phyloP scores from a whole-genome alignment of 1,139 yeast species.

The Citeromyces siamensis region DNA sequence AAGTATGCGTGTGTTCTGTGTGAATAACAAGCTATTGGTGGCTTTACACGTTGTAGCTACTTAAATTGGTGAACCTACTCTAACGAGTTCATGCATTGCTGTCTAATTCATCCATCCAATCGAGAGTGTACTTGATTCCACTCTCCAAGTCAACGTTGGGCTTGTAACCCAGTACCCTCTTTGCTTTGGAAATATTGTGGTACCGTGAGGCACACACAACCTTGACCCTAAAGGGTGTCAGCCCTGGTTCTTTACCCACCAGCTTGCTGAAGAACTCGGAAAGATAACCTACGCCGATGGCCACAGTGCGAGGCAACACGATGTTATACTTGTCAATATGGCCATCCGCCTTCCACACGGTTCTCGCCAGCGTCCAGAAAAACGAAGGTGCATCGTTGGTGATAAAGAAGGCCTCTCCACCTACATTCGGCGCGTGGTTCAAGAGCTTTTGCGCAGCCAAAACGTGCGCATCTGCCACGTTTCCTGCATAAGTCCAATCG shows the following conservation, averaged over 20 bases:
- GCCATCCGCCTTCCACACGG: constrained; percentile 96
- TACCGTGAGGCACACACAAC: constrained; percentile 93
- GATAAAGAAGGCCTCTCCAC: constrained; percentile 82
- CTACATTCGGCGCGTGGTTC: constrained; percentile 29
- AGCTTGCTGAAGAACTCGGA: constrained; percentile 63
- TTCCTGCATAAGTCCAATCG: constrained; percentile 99
- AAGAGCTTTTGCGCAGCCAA: constrained; percentile 75
- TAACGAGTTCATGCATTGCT: background rate
- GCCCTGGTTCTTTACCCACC: constrained; percentile 78
- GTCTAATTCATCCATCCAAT: constrained; percentile 72
- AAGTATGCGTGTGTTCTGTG: constrained; percentile 18
- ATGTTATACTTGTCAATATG: constrained; percentile 59
- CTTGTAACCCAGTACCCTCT: constrained; percentile 57
- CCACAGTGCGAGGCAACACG: constrained; percentile 60
- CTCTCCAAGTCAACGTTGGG: constrained; percentile 76
- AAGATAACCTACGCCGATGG: constrained; percentile 68
- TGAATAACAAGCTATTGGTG: constrained; percentile 13
- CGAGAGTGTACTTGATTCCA: constrained; percentile 71
- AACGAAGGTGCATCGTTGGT: constrained; percentile 94
- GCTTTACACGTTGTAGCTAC: background rate
- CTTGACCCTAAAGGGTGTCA: constrained; percentile 90
- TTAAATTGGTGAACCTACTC: background rate
- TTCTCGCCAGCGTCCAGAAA: constrained; percentile 95
- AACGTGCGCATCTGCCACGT: constrained; percentile 95
- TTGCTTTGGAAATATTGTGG: constrained; percentile 86